Conservation (phyloP, 371 early-diverging fungal genomes). For the Rhizomucor pusillus region DNA sequence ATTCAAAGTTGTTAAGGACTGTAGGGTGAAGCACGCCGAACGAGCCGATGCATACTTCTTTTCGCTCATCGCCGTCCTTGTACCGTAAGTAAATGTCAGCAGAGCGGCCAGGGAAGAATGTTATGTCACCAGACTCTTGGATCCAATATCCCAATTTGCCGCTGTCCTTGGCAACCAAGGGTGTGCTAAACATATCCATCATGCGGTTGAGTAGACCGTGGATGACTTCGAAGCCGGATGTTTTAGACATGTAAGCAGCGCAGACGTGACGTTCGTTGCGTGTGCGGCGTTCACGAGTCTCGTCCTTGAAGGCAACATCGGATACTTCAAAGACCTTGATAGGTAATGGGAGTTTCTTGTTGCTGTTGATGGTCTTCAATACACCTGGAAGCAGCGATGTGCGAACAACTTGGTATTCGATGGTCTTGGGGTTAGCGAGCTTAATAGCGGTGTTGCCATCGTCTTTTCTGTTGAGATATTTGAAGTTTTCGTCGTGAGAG, state of each 20-base stretch:
- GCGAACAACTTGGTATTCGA: conserved; percentile 95
- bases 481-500: conserved; percentile 96
- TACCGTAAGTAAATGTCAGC: conserved; percentile 80
- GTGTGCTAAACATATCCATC: conserved; percentile 77
- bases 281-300: conserved; percentile 74
- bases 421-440: conserved; percentile 95
- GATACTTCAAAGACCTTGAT: conserved; percentile 97
- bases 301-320: conserved; percentile 93
- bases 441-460: conserved; percentile 80
- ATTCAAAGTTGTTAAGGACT: conserved; percentile 84
- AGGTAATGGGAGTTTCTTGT: conserved; percentile 92
- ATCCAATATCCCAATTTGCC: conserved; percentile 76
- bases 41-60: conserved; percentile 66
- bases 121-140: conserved; percentile 73
- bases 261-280: conserved; percentile 92
- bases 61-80: conserved; percentile 35
- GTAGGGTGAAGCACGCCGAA: conserved; percentile 95
- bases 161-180: conserved; percentile 43
- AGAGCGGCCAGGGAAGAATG: conserved; percentile 91
- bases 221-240: conserved; percentile 92
- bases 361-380: conserved; percentile 93
- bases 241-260: conserved; percentile 86
- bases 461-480: conserved; percentile 77
- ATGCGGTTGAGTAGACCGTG: conserved; percentile 92
- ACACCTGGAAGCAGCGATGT: conserved; percentile 95